phyloP scores from a whole-genome alignment of 2,329 filamentous ascomycete genomes.

The Bipolaris cookei region DNA sequence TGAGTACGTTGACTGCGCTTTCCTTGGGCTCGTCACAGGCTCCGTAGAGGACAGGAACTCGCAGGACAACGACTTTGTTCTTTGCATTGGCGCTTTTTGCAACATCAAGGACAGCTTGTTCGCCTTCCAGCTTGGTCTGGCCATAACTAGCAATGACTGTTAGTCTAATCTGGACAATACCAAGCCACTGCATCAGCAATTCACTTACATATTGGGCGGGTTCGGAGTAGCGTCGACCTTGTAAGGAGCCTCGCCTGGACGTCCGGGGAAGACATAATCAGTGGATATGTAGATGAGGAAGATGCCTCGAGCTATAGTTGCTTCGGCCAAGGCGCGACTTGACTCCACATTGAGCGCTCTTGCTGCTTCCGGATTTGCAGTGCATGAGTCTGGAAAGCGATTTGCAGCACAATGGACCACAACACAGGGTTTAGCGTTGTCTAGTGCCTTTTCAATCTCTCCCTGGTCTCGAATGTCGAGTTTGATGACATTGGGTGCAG shows the following conservation, averaged over 20 bases:
- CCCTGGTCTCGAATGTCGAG: constrained; percentile 57
- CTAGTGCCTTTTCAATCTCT: constrained; percentile 56
- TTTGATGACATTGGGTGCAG: constrained; percentile 67
- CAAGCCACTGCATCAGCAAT: not conserved
- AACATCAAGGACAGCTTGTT: constrained; percentile 71
- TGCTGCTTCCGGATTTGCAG: constrained; percentile 77
- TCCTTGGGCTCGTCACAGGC: constrained; percentile 70
- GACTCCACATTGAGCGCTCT: constrained; percentile 76
- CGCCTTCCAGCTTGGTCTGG: constrained; percentile 74
- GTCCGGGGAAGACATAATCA: constrained; percentile 79
- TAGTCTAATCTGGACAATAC: not conserved
- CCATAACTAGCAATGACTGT: constrained; percentile 59
- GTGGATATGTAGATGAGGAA: constrained; percentile 81
- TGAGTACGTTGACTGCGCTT: constrained; percentile 81
- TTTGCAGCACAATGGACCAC: constrained; percentile 92
- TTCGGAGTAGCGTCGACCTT: constrained; percentile 66
- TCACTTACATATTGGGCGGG: constrained; percentile 70
- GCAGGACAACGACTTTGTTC: constrained; percentile 64
- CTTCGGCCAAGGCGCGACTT: constrained; percentile 68
- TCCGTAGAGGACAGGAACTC: constrained; percentile 86
- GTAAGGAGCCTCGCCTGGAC: constrained; percentile 83
- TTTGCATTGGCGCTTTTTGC: constrained; percentile 44
- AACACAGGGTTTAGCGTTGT: constrained; percentile 69
- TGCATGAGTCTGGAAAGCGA: constrained; percentile 84
- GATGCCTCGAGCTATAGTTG: constrained; percentile 67